These are phyloP conservation scores for Cyberlindnera lachancei DNA, from an alignment of 805 yeast species.

Conservation along the genomic window DNA sequence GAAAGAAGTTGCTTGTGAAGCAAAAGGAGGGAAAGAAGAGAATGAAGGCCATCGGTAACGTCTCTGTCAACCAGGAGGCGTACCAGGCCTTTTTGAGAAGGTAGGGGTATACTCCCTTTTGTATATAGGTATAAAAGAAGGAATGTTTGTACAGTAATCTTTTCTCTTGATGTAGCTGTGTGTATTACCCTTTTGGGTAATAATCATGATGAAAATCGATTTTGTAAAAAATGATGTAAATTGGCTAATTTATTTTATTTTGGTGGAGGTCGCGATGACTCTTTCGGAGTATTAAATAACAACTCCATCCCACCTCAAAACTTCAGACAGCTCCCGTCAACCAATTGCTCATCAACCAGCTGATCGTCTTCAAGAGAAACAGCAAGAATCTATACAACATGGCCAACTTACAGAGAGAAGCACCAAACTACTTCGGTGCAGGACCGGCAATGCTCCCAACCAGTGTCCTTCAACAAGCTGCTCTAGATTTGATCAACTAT, in stretches of 20 bases:
- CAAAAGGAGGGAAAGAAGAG: constrained; percentile 93
- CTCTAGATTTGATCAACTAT: constrained; percentile 70
- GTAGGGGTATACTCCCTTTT: constrained; percentile 1
- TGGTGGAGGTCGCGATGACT: too few species aligned
- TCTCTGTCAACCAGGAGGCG: constrained; percentile 75
- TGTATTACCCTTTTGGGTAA: too few species aligned
- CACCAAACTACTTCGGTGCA: constrained; percentile 90
- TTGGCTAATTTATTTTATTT: too few species aligned
- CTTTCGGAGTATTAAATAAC: too few species aligned
- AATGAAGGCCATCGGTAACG: constrained; percentile 73
- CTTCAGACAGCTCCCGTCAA: too few species aligned
- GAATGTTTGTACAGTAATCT: too few species aligned
- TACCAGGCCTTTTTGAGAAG: constrained; percentile 71
- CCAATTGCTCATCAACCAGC: too few species aligned
- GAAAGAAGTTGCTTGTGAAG: constrained; percentile 77
- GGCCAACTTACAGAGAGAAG: constrained; percentile 45
- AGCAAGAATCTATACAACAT: background rate
- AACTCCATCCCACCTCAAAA: too few species aligned
- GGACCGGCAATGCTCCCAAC: constrained; percentile 95
- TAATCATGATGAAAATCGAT: too few species aligned
- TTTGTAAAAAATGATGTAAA: too few species aligned
- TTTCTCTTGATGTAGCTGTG: too few species aligned
- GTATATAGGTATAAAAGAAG: background rate
- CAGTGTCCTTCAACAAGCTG: constrained; percentile 78
- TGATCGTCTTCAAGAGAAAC: background rate